phyloP scores from a whole-genome alignment of 169 alveolate species.

The Plasmodium gonderi region DNA sequence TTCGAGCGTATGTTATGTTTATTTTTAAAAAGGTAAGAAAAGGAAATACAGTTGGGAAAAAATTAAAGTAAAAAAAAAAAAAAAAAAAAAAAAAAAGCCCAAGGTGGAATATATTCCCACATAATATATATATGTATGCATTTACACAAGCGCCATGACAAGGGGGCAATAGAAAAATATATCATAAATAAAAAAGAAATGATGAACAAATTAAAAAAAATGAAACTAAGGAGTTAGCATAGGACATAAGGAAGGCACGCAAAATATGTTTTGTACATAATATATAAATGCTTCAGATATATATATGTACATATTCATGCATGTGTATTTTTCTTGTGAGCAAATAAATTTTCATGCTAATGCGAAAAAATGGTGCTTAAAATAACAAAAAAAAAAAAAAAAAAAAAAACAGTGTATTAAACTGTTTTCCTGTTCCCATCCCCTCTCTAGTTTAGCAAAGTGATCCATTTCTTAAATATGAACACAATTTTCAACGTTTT shows the following conservation, averaged over 20 bases:
- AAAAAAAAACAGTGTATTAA: background rate
- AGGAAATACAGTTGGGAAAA: background rate
- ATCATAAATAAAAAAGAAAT: background rate
- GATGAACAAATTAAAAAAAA: background rate
- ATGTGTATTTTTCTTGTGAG: too few species aligned
- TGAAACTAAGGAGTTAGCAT: background rate
- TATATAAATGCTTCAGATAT: background rate
- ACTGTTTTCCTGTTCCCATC: background rate
- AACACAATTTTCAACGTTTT: background rate
- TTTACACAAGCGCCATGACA: background rate
- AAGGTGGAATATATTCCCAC: background rate
- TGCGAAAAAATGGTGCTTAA: background rate
- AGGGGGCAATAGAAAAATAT: background rate
- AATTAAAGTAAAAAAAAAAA: background rate
- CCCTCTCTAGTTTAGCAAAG: background rate
- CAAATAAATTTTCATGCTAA: background rate
- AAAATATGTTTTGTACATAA: background rate
- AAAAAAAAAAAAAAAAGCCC: background rate
- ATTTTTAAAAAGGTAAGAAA: background rate
- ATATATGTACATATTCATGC: background rate
- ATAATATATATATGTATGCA: background rate
- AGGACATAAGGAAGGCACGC: background rate
- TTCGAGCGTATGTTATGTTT: background rate
- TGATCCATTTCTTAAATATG: background rate
- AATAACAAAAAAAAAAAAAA: background rate